phyloP scores from a whole-genome alignment of 352 stramenopile species.

The Phytopythium delawarense region DNA sequence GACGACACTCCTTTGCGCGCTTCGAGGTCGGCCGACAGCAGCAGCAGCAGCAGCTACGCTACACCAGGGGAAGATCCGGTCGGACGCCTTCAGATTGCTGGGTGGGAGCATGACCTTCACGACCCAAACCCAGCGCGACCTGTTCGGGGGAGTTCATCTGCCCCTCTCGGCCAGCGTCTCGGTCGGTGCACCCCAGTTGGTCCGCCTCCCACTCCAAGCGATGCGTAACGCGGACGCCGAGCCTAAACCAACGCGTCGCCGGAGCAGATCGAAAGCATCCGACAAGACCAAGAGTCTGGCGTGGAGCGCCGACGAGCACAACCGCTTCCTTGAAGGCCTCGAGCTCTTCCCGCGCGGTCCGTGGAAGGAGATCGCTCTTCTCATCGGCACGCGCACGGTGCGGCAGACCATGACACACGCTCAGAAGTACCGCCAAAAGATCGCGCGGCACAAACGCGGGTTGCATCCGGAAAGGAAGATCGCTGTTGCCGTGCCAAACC shows the following conservation, averaged over 20 bases:
- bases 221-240: conserved; percentile 8
- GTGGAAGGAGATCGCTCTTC: conserved; percentile 8
- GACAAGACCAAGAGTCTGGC: conserved; percentile 9
- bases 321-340: conserved; percentile 7
- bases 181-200: conserved; percentile 15
- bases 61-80: not conserved
- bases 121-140: conserved; percentile 1
- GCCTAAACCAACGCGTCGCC: not conserved
- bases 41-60: too few relatives aligned
- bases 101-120: not conserved
- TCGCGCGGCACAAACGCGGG: conserved; percentile 4
- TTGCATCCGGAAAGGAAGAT: not conserved
- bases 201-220: conserved; percentile 22
- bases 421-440: conserved; percentile 75
- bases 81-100: not conserved
- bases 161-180: not conserved
- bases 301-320: conserved; percentile 8
- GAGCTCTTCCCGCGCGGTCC: conserved; percentile 8
- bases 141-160: not conserved
- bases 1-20: too few relatives aligned
- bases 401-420: conserved; percentile 76
- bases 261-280: not conserved
- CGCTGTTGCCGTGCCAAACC: not conserved
- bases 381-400: conserved; percentile 49
- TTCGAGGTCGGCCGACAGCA: too few relatives aligned